Conservation (phyloP, 2,329 filamentous ascomycete species). For the Pseudocercospora crystallina region DNA sequence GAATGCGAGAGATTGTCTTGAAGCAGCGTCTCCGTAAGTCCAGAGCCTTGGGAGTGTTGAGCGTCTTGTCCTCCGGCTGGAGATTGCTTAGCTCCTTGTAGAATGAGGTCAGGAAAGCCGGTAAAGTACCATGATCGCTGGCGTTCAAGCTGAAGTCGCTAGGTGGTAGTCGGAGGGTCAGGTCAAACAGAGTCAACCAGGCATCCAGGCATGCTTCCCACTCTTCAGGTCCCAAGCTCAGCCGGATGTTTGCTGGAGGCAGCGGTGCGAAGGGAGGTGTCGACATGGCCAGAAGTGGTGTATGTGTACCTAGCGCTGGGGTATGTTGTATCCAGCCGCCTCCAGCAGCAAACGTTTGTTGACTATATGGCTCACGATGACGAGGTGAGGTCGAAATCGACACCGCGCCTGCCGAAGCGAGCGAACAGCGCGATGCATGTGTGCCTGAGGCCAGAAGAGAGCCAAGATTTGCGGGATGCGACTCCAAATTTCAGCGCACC, state of each 20-base stretch:
- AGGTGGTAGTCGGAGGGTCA: conserved; percentile 61
- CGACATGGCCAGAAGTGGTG: conserved; percentile 35
- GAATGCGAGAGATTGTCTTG: conserved; percentile 50
- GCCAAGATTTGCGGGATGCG: conserved; percentile 5
- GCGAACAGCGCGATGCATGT: no score
- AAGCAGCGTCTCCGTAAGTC: conserved; percentile 65
- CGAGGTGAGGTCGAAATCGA: conserved; percentile 2
- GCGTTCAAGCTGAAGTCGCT: conserved; percentile 54
- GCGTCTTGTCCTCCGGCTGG: conserved; percentile 19
- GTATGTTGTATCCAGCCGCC: conserved; percentile 6
- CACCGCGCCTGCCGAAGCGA: background rate
- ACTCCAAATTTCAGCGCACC: conserved; percentile 14
- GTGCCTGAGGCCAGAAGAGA: background rate
- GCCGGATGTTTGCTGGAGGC: conserved; percentile 66
- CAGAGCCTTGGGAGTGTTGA: conserved; percentile 39
- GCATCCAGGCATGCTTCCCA: conserved; percentile 77
- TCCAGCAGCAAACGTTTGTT: background rate
- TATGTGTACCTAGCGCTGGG: background rate
- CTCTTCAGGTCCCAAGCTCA: conserved; percentile 65
- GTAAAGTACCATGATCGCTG: conserved; percentile 58
- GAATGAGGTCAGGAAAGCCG: conserved; percentile 66
- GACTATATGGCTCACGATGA: conserved; percentile 3
- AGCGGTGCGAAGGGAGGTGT: conserved; percentile 77
- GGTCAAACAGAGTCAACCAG: conserved; percentile 68
- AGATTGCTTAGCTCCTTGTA: conserved; percentile 54